phyloP scores from a whole-genome alignment of 805 yeast species.

The Ogataea minuta region DNA sequence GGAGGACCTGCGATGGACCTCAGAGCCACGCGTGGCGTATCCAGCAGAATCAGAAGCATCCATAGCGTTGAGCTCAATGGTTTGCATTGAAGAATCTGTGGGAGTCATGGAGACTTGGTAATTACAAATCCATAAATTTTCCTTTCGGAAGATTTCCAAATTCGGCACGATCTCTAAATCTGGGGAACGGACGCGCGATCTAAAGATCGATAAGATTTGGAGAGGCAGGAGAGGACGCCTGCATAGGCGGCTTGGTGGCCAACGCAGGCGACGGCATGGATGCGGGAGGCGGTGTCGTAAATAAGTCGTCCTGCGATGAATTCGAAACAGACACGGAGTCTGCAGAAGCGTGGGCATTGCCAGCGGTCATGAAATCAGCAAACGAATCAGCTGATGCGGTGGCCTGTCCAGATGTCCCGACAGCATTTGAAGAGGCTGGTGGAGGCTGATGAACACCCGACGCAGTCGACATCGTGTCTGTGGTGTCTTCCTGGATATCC shows the following conservation, averaged over 20 bases:
- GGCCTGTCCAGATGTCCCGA: too few relatives aligned
- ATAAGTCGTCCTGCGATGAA: too few relatives aligned
- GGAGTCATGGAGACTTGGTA: background rate
- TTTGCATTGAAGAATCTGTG: background rate
- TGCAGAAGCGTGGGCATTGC: too few relatives aligned
- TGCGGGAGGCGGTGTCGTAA: too few relatives aligned
- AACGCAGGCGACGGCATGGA: background rate
- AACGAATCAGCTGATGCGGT: background rate
- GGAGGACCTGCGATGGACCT: slow-evolving; percentile 9
- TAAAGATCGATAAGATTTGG: slow-evolving; percentile 7
- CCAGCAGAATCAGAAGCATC: too few relatives aligned
- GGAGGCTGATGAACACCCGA: too few relatives aligned
- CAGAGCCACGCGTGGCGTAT: background rate
- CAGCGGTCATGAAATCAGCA: background rate
- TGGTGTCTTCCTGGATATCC: slow-evolving; percentile 2
- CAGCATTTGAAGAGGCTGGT: too few relatives aligned
- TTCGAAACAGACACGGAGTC: too few relatives aligned
- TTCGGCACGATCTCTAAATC: slow-evolving; percentile 7
- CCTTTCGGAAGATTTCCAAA: slow-evolving; percentile 9
- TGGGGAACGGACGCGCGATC: slow-evolving; percentile 5
- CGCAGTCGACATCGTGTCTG: too few relatives aligned
- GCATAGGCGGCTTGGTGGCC: background rate
- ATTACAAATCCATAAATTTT: slow-evolving; percentile 7
- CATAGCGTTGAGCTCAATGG: background rate
- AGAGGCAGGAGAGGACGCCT: background rate